Evolutionary conservation across 495 filamentous ascomycete species (phyloP), one percentile per base, ranked within the genome.

Genomic region (Aspergillus homomorphus): DNA sequence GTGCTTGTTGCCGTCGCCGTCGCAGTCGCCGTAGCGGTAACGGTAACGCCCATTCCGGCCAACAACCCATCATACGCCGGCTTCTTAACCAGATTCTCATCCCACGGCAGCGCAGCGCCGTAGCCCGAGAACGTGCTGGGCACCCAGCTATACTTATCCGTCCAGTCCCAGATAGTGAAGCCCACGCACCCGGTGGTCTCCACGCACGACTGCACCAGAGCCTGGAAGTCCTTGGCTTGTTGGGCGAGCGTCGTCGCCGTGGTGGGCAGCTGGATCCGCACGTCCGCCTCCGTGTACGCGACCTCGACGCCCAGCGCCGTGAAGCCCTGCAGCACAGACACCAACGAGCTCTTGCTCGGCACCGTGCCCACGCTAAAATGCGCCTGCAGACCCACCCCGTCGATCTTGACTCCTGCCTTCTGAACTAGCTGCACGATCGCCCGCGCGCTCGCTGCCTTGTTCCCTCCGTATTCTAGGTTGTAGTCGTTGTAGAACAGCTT

Each of bases 401-500:
- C 84, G 59, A 89, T 84, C 51, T 78, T 78, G 24, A 77, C 76
- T 0, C 80, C 82, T 20, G 74, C 78, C 1, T 75, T 73, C 51
- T 81, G 59, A 20, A 89, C 64, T 22, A 79, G 64, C 58, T 81
- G 74, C 53, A 88, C 81, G 46, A 88, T 80, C 10, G 63, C 66
- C 12, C 71, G 69, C 4, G 75, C 76, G 5, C 65, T 80, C 0
- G 72, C 73, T 33, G 76, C 68, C 65, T 86, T 82, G 46, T 71
- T 60, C 5, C 79, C 75, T 6, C 75, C 71, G 4, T 65, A 74
- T 66, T 88, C 86, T 63, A 86, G 82, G 72, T 83, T 87, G 73
- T 88, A 89, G 60, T 80, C 73, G 72, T 89, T 90, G 75, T 88
- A 86, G 76, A 87, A 89, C 33, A 84, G 77, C 66, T 81, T 82